These are phyloP conservation scores for Carpinus fangiana DNA, from an alignment of 306 rosid species.

Conservation along the genomic window DNA sequence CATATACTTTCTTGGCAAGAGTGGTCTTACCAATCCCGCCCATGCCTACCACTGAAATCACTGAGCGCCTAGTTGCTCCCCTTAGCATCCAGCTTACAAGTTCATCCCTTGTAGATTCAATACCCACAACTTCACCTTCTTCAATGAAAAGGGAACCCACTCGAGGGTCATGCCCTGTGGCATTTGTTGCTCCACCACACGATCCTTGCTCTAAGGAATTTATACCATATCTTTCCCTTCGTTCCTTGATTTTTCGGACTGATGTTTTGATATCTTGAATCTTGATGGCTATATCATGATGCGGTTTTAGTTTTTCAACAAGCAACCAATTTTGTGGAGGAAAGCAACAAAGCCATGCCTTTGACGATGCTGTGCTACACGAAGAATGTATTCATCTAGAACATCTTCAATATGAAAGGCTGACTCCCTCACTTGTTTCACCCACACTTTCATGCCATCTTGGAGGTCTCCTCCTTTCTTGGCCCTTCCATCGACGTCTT, in stretches of 20 bases:
- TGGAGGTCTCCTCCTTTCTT: background rate
- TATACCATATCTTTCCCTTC: background rate
- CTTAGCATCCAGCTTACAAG: background rate
- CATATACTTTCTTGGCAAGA: slow-evolving; percentile 6
- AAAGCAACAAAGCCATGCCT: background rate
- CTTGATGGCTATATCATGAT: background rate
- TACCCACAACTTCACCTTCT: slow-evolving; percentile 5
- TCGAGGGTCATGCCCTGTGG: background rate
- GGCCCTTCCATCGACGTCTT: background rate
- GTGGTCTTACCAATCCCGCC: slow-evolving; percentile 1
- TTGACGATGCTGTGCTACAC: background rate
- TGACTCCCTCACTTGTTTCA: slow-evolving; percentile 2
- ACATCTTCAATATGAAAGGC: slow-evolving; percentile 17
- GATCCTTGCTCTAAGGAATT: background rate
- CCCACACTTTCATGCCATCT: background rate
- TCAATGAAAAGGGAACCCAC: slow-evolving; percentile 3
- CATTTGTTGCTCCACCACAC: background rate
- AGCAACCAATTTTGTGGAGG: background rate
- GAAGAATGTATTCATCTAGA: background rate
- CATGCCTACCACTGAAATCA: slow-evolving; percentile 1
- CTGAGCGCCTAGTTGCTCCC: background rate
- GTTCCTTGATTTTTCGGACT: slow-evolving; percentile 2
- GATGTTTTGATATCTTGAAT: slow-evolving; percentile 4
- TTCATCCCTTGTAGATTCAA: background rate
- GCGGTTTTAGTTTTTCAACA: background rate